phyloP scores from a whole-genome alignment of 1,284 basidiomycete species.

The Thecaphora frezii region DNA sequence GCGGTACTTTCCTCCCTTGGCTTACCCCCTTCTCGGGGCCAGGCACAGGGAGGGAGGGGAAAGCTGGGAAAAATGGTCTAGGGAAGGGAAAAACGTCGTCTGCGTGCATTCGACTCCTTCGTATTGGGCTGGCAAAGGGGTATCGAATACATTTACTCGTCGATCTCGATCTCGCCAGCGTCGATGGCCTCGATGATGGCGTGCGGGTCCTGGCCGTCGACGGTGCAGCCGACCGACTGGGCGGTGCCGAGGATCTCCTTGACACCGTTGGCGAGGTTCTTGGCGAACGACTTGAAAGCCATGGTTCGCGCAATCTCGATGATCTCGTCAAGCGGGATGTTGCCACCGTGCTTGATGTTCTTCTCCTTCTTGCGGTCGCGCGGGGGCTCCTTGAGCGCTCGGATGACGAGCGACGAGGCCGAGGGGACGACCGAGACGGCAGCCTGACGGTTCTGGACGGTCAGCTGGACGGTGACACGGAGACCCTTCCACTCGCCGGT shows the following conservation, averaged over 20 bases:
- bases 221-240: conserved; percentile 90
- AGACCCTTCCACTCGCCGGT: conserved; percentile 99
- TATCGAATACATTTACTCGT: conserved; percentile 40
- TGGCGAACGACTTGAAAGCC: conserved; percentile 91
- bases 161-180: conserved; percentile 78
- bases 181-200: conserved; percentile 95
- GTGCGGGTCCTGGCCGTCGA: conserved; percentile 90
- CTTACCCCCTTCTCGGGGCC: too few relatives aligned
- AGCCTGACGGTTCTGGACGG: conserved; percentile 99
- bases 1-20: too few relatives aligned
- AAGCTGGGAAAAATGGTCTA: too few relatives aligned
- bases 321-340: conserved; percentile 92
- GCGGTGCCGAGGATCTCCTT: conserved; percentile 69
- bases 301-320: conserved; percentile 94
- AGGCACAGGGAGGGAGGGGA: too few relatives aligned
- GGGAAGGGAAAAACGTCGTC: too few relatives aligned
- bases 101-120: neutral
- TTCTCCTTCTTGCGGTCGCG: conserved; percentile 99
- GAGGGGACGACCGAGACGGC: conserved; percentile 95
- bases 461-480: conserved; percentile 96
- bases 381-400: conserved; percentile 96
- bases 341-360: conserved; percentile 98
- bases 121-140: neutral
- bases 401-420: conserved; percentile 96
- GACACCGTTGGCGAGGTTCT: conserved; percentile 82